A percentile compares a stretch with the other conserved stretches of the same genome.
Evolutionary conservation across 106 monocot genomes (phyloP).

Genomic region (Acorus calamus): DNA sequence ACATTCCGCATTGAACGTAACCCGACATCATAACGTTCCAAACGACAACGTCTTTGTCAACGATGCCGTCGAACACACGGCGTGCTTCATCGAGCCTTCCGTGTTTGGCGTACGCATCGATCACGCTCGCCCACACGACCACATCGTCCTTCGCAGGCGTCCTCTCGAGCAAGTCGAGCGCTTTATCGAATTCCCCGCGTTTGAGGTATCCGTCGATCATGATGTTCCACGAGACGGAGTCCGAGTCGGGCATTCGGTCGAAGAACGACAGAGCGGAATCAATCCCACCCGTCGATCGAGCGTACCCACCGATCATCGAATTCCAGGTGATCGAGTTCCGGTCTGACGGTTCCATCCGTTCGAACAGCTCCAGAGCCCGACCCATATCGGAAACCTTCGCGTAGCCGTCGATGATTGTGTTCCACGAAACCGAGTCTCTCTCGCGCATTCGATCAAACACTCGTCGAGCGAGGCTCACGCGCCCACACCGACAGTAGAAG

Average conservation of each 20-base stretch:
- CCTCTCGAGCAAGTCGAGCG: conserved; percentile 18
- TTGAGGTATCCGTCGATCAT: conserved; percentile 44
- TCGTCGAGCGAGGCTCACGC: conserved; percentile 12
- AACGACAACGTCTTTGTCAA: conserved; percentile 27
- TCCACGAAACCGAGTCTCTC: conserved; percentile 36
- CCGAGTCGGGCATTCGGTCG: conserved; percentile 23
- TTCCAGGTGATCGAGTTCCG: conserved; percentile 50
- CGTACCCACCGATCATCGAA: conserved; percentile 40
- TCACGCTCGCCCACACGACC: conserved; percentile 32
- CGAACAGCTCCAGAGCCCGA: conserved; percentile 26
- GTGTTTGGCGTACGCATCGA: conserved; percentile 31
- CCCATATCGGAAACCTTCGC: conserved; percentile 22
- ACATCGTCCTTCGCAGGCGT: conserved; percentile 36
- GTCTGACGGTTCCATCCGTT: conserved; percentile 16
- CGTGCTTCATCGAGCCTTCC: conserved; percentile 20
- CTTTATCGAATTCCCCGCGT: conserved; percentile 20
- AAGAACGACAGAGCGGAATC: conserved; percentile 26
- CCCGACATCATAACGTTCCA: conserved; percentile 50
- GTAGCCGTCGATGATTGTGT: conserved; percentile 52
- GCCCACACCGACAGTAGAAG: conserved; percentile 26
- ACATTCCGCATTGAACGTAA: conserved; percentile 30
- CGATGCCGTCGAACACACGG: conserved; percentile 31
- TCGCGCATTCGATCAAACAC: conserved; percentile 39
- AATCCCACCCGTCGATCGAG: conserved; percentile 2
- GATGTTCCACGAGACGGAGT: conserved; percentile 41